Evolutionary conservation across 2,329 filamentous ascomycete genomes (phyloP), one percentile per base, ranked within the genome.

Genomic region (Cladosporium colombiae): DNA sequence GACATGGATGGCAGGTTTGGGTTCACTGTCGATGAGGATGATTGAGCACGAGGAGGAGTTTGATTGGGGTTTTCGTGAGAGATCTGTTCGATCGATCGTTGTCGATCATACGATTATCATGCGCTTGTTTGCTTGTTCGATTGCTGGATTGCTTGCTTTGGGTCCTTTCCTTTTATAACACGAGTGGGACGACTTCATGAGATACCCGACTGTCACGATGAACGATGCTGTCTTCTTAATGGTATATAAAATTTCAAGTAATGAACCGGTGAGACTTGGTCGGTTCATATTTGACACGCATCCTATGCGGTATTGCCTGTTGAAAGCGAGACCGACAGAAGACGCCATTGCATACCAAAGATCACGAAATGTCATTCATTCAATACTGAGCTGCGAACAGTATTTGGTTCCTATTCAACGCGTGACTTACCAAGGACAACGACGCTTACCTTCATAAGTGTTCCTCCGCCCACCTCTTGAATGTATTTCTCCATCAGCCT

Each of bases 1-100:
- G 61, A 63, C 16, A 63, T 63, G 61, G 61, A 63, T 23, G 50
- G 49, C 1, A 63, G 61, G 11, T 63, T 63, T 29, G 61, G 61
- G 13, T 63, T 63, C 37, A 56, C 27, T 44, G 61, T 63, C 0
- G 61, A 63, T n/a, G 61, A 63, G 23, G 61, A 63, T n/a, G 52
- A 55, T 27, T 55, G 52, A 55, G 16, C 2, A 8, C 1, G 40
- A 23, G n/a, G 3, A 46, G 21, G 23, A 46, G 40, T 13, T n/a
- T 11, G 11, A 10, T 21, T 5, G 40, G n/a, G n/a, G 40, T 0
- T n/a, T 46, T 21, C 18, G n/a, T n/a, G 21, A 11, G 10, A 13
- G 40, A 4, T 11, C 7, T 46, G n/a, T 46, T 46, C 23, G 40
- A n/a, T 46, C 8, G 3, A 23, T 46, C 8, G n/a, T 11, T 46